Evolutionary conservation across 164 flowering plant species (phyloP), one percentile per base, ranked within the genome.

Genomic region (Annona squamosa): DNA sequence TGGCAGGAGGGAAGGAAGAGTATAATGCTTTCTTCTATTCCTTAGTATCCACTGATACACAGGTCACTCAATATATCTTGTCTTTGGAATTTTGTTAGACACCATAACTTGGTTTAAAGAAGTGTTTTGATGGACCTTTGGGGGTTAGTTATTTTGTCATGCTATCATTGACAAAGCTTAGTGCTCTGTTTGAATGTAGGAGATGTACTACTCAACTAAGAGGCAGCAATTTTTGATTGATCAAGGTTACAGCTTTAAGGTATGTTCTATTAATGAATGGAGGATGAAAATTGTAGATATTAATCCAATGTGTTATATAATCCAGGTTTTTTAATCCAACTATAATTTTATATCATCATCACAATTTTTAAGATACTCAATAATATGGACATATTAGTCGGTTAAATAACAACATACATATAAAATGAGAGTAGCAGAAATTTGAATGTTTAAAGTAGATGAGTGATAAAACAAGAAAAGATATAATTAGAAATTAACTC

Each of bases 171-270:
- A 66, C 5, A 10, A 4, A 42, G 45, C 16, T 46, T 66, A 44
- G 68, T 64, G 59, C 45, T 70, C 46, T 44, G 5, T 46, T 70
- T 82, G 70, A 42, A 47, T 86, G 77, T 86, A 93, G 97, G 97
- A 94, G 80, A 94, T 91, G 98, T 94, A 92, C 79, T 94, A 94
- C 80, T 94, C 97, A 59, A 90, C 93, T 10, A 94, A 94, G 79
- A 87, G 99, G 78, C 99, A 96, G 81, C 99, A 95, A 79, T 95
- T 95, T 82, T 76, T 93, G 86, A 92, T 96, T 63, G 99, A 96
- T 81, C 98, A 96, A 84, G 99, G 99, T 79, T 96, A 96, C 74
- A 95, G 98, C 82, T 95, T 95, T 70, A 95, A 95, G 98, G 98
- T 94, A 79, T 69, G 52, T 9, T 67, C 5, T 17, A 46, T 46